A percentile compares a stretch with the other conserved stretches of the same genome.
phyloP scores from a whole-genome alignment of 1,284 basidiomycete genomes.

The Malassezia pachydermatis region DNA sequence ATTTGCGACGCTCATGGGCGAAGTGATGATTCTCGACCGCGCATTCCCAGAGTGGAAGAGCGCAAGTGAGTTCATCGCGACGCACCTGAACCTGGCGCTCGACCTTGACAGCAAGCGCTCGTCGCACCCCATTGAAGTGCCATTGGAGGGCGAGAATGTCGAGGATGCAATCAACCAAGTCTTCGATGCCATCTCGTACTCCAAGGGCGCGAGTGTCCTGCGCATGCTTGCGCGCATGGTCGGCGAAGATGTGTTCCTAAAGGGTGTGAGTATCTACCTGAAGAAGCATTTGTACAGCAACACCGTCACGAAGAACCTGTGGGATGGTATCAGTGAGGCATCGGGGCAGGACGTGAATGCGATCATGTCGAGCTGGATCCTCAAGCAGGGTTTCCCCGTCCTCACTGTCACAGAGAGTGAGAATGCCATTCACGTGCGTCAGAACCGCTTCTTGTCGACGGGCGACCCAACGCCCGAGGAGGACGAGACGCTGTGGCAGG shows the following conservation, averaged over 20 bases:
- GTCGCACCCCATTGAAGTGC: slow-evolving; percentile 87
- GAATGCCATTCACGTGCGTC: slow-evolving; percentile 52
- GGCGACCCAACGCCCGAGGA: slow-evolving; percentile 61
- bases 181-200: slow-evolving; percentile 48
- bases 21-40: slow-evolving; percentile 70
- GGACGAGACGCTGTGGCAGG: slow-evolving; percentile 77
- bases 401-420: slow-evolving; percentile 67
- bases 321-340: slow-evolving; percentile 71
- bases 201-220: slow-evolving; percentile 56
- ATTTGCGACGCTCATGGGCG: slow-evolving; percentile 70
- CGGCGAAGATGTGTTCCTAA: slow-evolving; percentile 62
- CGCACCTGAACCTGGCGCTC: slow-evolving; percentile 57
- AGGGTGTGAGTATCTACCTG: slow-evolving; percentile 65
- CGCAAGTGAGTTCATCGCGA: slow-evolving; percentile 52
- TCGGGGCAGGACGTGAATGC: slow-evolving; percentile 65
- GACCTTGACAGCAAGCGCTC: slow-evolving; percentile 74
- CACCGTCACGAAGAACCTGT: slow-evolving; percentile 73
- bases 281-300: slow-evolving; percentile 72
- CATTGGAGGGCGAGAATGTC: slow-evolving; percentile 44
- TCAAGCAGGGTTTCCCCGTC: slow-evolving; percentile 64
- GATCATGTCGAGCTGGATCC: slow-evolving; percentile 88
- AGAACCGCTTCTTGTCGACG: slow-evolving; percentile 82
- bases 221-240: slow-evolving; percentile 71
- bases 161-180: slow-evolving; percentile 34
- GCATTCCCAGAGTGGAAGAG: slow-evolving; percentile 53